A percentile compares a stretch with the other conserved stretches of the same genome.
These are phyloP conservation scores for Suhomyces sp. DNA, from an alignment of 805 yeast genomes.

Conservation along the genomic window DNA sequence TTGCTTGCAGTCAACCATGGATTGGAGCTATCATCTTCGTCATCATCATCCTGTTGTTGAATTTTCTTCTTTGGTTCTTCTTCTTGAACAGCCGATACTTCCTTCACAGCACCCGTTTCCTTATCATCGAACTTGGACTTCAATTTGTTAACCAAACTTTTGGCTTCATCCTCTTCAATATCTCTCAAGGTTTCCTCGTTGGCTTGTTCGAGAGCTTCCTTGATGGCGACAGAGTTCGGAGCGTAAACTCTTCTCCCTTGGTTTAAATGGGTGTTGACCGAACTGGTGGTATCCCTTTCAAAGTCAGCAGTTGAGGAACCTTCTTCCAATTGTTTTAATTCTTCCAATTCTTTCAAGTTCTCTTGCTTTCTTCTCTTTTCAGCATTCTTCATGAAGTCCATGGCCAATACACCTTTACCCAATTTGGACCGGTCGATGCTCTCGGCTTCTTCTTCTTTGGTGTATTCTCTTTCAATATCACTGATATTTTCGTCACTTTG, in stretches of 20 bases:
- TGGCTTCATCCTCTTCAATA: conserved; percentile 49
- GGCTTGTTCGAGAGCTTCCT: conserved; percentile 33
- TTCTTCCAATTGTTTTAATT: conserved; percentile 47
- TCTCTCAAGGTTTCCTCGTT: conserved; percentile 43
- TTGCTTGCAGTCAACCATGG: conserved; percentile 36
- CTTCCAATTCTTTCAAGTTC: conserved; percentile 54
- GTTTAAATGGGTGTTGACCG: conserved; percentile 55
- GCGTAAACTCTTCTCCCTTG: conserved; percentile 81
- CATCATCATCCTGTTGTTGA: too few species aligned
- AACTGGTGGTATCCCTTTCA: conserved; percentile 32
- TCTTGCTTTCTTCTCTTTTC: conserved; percentile 63
- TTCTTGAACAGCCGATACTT: conserved; percentile 11
- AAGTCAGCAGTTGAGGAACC: conserved; percentile 43
- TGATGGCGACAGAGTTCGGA: conserved; percentile 52
- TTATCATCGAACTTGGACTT: conserved; percentile 17
- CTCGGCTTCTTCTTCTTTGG: conserved; percentile 36
- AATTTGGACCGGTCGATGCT: conserved; percentile 37
- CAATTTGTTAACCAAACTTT: conserved; percentile 44
- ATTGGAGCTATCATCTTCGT: conserved; percentile 21
- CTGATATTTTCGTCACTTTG: conserved; percentile 53
- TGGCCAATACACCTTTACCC: conserved; percentile 89
- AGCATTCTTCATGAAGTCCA: conserved; percentile 96
- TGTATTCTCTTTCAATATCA: conserved; percentile 43
- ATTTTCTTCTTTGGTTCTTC: conserved; percentile 23
- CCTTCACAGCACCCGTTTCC: conserved; percentile 16